Evolutionary conservation across 2,329 filamentous ascomycete genomes (phyloP).

Genomic region (Trichoderma breve): DNA sequence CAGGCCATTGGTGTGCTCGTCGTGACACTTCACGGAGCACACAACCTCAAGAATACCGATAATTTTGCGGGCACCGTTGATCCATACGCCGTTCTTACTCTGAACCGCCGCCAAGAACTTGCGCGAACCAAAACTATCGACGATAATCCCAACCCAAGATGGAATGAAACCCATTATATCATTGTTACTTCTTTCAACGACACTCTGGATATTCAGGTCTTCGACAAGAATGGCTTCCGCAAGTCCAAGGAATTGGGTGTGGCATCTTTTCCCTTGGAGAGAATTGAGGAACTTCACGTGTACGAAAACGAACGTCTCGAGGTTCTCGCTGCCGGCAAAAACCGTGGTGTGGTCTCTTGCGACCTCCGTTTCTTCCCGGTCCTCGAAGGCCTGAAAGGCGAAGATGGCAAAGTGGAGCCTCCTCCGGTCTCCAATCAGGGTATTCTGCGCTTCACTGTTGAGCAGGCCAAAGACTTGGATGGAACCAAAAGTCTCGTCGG

Average conservation of each 20-base stretch:
- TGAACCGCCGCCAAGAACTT: conserved; percentile 79
- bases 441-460: conserved; percentile 88
- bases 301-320: conserved; percentile 85
- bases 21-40: conserved; percentile 84
- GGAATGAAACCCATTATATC: conserved; percentile 96
- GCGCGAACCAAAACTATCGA: conserved; percentile 85
- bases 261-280: conserved; percentile 81
- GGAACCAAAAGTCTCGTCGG: conserved; percentile 89
- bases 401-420: conserved; percentile 75
- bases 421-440: conserved; percentile 89
- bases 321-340: conserved; percentile 78
- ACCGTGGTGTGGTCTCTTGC: conserved; percentile 73
- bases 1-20: conserved; percentile 93
- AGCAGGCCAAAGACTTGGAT: conserved; percentile 95
- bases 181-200: conserved; percentile 91
- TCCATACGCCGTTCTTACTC: conserved; percentile 80
- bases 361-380: conserved; percentile 97
- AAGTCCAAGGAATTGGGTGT: conserved; percentile 95
- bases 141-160: conserved; percentile 82
- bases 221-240: conserved; percentile 91
- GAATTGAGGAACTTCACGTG: conserved; percentile 71
- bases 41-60: conserved; percentile 91
- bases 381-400: conserved; percentile 66
- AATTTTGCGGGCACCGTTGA: conserved; percentile 90
- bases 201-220: conserved; percentile 77